phyloP scores from a whole-genome alignment of 2,329 filamentous ascomycete genomes.

The Lithohypha guttulata region DNA sequence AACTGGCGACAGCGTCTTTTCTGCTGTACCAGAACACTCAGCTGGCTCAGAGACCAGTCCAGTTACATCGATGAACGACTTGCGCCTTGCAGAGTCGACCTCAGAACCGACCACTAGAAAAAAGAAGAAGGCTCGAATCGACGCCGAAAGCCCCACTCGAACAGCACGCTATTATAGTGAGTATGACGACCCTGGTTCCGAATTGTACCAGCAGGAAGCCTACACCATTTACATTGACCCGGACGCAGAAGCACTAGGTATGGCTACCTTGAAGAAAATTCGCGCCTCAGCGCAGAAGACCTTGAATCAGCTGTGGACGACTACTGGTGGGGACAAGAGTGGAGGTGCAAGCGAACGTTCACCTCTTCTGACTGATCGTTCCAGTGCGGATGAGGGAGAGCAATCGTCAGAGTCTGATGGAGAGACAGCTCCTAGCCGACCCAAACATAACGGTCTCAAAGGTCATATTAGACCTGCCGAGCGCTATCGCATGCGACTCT shows the following conservation, averaged over 20 bases:
- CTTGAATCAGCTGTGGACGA: background rate
- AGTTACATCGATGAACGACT: background rate
- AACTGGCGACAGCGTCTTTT: constrained; percentile 23
- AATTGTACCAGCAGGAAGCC: constrained; percentile 45
- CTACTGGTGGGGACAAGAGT: background rate
- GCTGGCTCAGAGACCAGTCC: constrained; percentile 23
- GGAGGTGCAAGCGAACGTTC: constrained; percentile 3
- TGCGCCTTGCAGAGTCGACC: background rate
- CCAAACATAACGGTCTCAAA: constrained; percentile 4
- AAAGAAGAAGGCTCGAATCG: constrained; percentile 17
- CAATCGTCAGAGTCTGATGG: constrained; percentile 18
- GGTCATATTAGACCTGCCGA: constrained; percentile 6
- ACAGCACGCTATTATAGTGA: constrained; percentile 63
- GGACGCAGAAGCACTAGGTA: constrained; percentile 54
- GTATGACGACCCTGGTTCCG: constrained; percentile 66
- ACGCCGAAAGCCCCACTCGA: constrained; percentile 16
- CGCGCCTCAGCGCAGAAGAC: background rate
- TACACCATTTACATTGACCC: constrained; percentile 70
- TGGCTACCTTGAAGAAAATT: constrained; percentile 48
- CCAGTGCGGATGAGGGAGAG: constrained; percentile 6
- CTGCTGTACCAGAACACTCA: constrained; percentile 19
- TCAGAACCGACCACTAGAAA: background rate
- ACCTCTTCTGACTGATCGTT: background rate
- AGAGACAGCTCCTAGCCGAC: constrained; percentile 3
- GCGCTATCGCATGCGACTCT: constrained; percentile 10